Conservation (phyloP, 352 stramenopile species). For the Pythium sukuiense region DNA sequence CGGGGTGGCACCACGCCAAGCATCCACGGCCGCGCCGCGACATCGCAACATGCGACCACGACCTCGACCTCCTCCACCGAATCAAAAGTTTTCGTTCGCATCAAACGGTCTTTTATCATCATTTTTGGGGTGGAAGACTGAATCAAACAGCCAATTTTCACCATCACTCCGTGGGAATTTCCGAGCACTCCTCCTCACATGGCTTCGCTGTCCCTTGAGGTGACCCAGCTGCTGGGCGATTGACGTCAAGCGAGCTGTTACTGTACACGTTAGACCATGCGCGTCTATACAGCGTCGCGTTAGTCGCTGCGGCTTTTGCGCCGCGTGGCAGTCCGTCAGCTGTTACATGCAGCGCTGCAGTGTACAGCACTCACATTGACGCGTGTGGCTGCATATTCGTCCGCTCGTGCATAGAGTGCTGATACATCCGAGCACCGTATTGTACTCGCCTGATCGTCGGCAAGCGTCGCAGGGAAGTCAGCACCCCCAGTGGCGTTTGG, state of each 20-base stretch:
- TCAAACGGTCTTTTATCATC: neutral
- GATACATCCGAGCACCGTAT: neutral
- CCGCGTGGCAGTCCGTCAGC: neutral
- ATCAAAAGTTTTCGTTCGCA: neutral
- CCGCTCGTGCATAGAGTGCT: neutral
- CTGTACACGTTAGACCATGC: neutral
- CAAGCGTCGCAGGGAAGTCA: conserved; percentile 5
- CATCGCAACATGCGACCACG: no score
- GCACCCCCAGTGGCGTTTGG: conserved; percentile 3
- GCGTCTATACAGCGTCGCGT: neutral
- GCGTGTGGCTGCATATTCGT: neutral
- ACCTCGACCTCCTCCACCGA: neutral
- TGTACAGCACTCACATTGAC: no score
- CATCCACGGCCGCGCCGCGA: no score
- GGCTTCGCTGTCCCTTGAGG: neutral
- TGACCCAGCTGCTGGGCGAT: neutral
- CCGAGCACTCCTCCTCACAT: neutral
- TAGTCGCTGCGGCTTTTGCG: neutral
- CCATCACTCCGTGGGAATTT: neutral
- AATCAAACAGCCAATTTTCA: neutral
- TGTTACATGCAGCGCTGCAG: neutral
- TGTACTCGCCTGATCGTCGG: neutral
- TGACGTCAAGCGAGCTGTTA: neutral
- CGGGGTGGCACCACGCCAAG: no score
- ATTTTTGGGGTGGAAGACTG: neutral